Conservation (phyloP, 441 rosid species). For the Breynia disticha region DNA sequence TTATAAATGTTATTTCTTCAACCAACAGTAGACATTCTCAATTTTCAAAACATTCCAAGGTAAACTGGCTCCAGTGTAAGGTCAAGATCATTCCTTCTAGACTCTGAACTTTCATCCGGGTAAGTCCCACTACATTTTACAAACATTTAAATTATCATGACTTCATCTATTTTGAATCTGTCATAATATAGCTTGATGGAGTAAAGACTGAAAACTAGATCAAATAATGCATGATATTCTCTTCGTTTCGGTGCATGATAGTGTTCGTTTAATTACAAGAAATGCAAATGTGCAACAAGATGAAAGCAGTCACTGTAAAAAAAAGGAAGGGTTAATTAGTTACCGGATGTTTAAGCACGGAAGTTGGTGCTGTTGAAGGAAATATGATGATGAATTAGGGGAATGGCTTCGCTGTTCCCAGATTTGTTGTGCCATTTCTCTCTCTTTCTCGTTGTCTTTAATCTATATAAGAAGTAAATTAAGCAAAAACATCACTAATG, state of each 20-base stretch:
- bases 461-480: not conserved
- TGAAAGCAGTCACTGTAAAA: not conserved
- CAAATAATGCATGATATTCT: not conserved
- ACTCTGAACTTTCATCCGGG: conserved; percentile 46
- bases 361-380: conserved; percentile 36
- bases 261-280: too few species aligned
- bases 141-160: not conserved
- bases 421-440: conserved; percentile 36
- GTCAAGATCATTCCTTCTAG: conserved; percentile 61
- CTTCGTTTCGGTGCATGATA: not conserved
- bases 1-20: too few species aligned
- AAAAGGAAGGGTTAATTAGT: not conserved
- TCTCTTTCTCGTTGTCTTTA: not conserved
- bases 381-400: conserved; percentile 32
- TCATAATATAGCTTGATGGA: not conserved
- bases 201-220: not conserved
- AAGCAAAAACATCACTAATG: not conserved
- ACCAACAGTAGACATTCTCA: conserved; percentile 1
- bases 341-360: conserved; percentile 68
- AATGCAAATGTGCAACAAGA: not conserved
- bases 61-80: conserved; percentile 58
- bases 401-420: conserved; percentile 56
- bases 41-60: conserved; percentile 48
- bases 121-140: conserved; percentile 39
- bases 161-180: too few species aligned